Evolutionary conservation across 2,329 filamentous ascomycete species (phyloP).

Genomic region (Alternaria sp.): DNA sequence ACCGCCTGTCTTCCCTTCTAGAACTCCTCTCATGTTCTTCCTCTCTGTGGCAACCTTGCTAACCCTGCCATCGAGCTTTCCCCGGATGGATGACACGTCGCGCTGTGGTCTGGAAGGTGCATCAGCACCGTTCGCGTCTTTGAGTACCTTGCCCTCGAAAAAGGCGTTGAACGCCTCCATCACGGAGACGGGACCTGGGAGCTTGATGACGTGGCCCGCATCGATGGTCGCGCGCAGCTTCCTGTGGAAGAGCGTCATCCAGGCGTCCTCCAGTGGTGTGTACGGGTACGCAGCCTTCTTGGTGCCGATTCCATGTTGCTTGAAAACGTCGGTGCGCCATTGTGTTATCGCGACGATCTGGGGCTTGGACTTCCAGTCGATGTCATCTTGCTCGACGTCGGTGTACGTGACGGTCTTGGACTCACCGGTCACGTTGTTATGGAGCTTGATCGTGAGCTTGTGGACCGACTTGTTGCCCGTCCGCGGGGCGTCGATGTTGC

Average conservation of each 20-base stretch:
- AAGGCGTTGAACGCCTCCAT: background rate
- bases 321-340: conserved; percentile 9
- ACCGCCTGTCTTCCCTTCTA: background rate
- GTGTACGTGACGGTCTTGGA: background rate
- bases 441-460: background rate
- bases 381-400: background rate
- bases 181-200: background rate
- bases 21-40: background rate
- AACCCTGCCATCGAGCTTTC: background rate
- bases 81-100: background rate
- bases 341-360: conserved; percentile 1
- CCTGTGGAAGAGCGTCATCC: conserved; percentile 16
- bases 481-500: background rate
- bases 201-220: conserved; percentile 2
- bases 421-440: background rate
- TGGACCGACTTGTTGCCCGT: background rate
- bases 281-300: conserved; percentile 1
- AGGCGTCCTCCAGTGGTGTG: conserved; percentile 17
- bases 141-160: background rate
- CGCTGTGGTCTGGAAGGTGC: background rate
- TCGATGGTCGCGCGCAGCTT: conserved; percentile 13
- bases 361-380: conserved; percentile 6
- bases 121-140: background rate
- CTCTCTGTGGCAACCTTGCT: background rate
- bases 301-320: background rate